phyloP scores from a whole-genome alignment of 2,329 filamentous ascomycete genomes.

The Phoma sp. region DNA sequence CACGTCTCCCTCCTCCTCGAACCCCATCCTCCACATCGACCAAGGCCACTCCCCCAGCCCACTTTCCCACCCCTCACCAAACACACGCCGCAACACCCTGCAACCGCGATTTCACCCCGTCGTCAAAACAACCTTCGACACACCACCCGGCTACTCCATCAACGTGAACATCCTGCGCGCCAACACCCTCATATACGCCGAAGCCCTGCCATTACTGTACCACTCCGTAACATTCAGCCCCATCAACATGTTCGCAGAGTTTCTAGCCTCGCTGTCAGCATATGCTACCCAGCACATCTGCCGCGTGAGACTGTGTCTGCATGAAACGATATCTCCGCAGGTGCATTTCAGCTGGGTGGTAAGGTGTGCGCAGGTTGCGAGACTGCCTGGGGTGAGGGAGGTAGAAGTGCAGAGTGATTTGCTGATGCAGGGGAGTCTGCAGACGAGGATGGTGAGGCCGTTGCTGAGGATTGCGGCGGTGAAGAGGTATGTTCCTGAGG shows the following conservation, averaged over 20 bases:
- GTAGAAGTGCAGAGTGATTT: neutral
- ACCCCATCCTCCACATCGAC: neutral
- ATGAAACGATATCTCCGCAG: slow-evolving; percentile 1
- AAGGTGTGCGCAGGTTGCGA: slow-evolving; percentile 35
- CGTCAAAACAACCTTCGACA: slow-evolving; percentile 11
- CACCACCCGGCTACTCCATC: slow-evolving; percentile 4
- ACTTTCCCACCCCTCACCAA: no score
- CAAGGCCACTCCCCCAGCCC: no score
- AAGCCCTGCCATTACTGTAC: slow-evolving; percentile 39
- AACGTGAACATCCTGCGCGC: slow-evolving; percentile 20
- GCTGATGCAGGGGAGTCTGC: no score
- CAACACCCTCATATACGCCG: slow-evolving; percentile 28
- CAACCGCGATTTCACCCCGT: neutral
- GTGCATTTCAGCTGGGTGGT: slow-evolving; percentile 32
- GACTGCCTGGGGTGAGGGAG: slow-evolving; percentile 5
- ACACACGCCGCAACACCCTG: neutral
- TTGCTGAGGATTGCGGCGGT: no score
- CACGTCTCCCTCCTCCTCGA: neutral
- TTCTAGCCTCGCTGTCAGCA: slow-evolving; percentile 24
- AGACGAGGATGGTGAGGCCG: no score
- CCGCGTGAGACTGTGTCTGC: slow-evolving; percentile 19
- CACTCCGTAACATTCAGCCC: slow-evolving; percentile 23
- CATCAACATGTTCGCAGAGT: slow-evolving; percentile 30
- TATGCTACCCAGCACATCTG: slow-evolving; percentile 28
- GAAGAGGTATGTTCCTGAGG: no score